Conservation (phyloP, 202 grass and related monocot genomes). For the Panicum hallii region DNA sequence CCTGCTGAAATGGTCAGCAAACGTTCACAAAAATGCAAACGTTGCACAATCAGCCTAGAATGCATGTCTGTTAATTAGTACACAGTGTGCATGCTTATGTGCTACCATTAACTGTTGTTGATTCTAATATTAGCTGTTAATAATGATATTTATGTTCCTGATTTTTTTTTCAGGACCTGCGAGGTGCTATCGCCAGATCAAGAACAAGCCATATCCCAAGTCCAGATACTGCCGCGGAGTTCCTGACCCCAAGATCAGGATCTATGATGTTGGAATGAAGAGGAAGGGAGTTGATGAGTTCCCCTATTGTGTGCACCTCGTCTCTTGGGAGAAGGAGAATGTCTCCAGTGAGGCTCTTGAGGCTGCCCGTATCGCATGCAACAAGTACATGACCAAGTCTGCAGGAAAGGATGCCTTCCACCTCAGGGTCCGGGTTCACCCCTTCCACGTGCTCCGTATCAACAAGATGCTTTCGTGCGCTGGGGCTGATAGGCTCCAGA, state of each 20-base stretch:
- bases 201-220: constrained; percentile 79
- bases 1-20: not conserved
- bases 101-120: not conserved
- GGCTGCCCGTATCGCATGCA: constrained; percentile 76
- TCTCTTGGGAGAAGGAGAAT: constrained; percentile 78
- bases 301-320: constrained; percentile 70
- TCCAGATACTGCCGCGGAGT: constrained; percentile 85
- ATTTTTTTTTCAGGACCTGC: constrained; percentile 55
- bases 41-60: too few species aligned
- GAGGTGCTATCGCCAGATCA: constrained; percentile 76
- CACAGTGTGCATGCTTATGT: too few species aligned
- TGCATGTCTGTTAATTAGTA: too few species aligned
- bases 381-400: constrained; percentile 83
- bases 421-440: constrained; percentile 72
- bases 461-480: constrained; percentile 85
- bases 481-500: constrained; percentile 79
- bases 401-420: constrained; percentile 82
- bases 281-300: constrained; percentile 81
- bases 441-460: constrained; percentile 72
- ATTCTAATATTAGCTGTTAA: not conserved
- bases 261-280: constrained; percentile 86
- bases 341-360: constrained; percentile 73
- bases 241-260: constrained; percentile 74
- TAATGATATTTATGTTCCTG: not conserved
- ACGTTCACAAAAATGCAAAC: not conserved